Conservation (phyloP, 768 basidiomycete species). For the Termitomyces sp. region DNA sequence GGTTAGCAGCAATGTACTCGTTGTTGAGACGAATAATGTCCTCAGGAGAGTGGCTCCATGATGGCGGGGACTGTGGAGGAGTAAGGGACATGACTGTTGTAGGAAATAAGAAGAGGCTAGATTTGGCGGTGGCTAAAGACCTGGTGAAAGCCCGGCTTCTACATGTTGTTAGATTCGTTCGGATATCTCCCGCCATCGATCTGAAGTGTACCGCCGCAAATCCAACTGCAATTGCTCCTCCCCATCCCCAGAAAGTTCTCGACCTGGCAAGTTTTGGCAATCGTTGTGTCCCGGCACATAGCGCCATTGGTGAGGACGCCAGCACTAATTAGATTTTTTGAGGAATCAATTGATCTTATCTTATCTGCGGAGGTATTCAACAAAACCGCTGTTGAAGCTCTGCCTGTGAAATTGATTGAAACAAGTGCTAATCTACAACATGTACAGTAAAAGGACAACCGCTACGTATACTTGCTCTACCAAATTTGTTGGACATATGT, state of each 20-base stretch:
- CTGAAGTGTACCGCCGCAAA: conserved; percentile 32
- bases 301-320: conserved; percentile 19
- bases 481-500: not conserved
- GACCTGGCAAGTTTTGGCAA: conserved; percentile 18
- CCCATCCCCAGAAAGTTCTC: conserved; percentile 27
- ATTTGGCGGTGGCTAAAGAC: conserved; percentile 23
- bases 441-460: not conserved
- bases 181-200: conserved; percentile 38
- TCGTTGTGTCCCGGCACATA: conserved; percentile 22
- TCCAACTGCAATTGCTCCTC: conserved; percentile 34
- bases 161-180: conserved; percentile 21
- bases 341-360: conserved; percentile 22
- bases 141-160: conserved; percentile 15
- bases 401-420: not conserved
- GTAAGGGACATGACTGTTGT: conserved; percentile 36
- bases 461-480: not conserved
- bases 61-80: conserved; percentile 61
- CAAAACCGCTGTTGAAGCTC: too few species aligned
- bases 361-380: conserved; percentile 11
- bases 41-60: conserved; percentile 62
- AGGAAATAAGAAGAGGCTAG: conserved; percentile 24
- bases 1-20: conserved; percentile 51
- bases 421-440: not conserved
- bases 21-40: conserved; percentile 55
- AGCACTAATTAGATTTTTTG: conserved; percentile 1